Percentiles rank a stretch among this genome's conserved stretches.
Conservation (phyloP, 192 early-diverging fungal species). For the Coemansia sp. region DNA sequence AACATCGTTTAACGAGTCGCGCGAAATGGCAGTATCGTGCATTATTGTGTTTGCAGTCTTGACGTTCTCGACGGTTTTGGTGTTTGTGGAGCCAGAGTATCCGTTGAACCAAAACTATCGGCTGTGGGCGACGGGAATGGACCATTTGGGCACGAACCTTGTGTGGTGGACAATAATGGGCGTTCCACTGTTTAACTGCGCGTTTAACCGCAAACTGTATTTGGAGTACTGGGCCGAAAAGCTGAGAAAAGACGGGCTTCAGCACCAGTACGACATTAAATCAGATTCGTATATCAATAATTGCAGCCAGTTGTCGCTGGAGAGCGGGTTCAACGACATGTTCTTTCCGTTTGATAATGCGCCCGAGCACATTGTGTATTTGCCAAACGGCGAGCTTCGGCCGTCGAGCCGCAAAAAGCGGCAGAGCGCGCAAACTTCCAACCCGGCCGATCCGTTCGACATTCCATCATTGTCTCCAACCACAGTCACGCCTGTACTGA, state of each 20-base stretch:
- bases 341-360: slow-evolving; percentile 16
- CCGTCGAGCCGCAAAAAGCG: slow-evolving; percentile 9
- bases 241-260: slow-evolving; percentile 37
- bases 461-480: slow-evolving; percentile 20
- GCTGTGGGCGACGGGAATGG: slow-evolving; percentile 33
- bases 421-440: slow-evolving; percentile 8
- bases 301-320: slow-evolving; percentile 5
- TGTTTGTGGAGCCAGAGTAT: slow-evolving; percentile 29
- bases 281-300: slow-evolving; percentile 6
- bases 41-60: slow-evolving; percentile 33
- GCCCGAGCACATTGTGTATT: slow-evolving; percentile 3
- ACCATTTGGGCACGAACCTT: slow-evolving; percentile 38
- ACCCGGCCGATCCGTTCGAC: slow-evolving; percentile 34
- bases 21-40: slow-evolving; percentile 41
- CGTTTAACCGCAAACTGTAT: slow-evolving; percentile 25
- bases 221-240: slow-evolving; percentile 33
- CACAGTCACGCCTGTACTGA: background rate
- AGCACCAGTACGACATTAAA: slow-evolving; percentile 39
- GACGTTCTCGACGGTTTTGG: slow-evolving; percentile 32
- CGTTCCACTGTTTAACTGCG: slow-evolving; percentile 33
- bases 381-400: slow-evolving; percentile 33
- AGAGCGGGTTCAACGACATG: slow-evolving; percentile 6
- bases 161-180: slow-evolving; percentile 54
- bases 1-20: slow-evolving; percentile 53
- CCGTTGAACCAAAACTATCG: slow-evolving; percentile 31